Evolutionary conservation across 768 basidiomycete genomes (phyloP).

Genomic region (Pleurotus salmoneostramineus): DNA sequence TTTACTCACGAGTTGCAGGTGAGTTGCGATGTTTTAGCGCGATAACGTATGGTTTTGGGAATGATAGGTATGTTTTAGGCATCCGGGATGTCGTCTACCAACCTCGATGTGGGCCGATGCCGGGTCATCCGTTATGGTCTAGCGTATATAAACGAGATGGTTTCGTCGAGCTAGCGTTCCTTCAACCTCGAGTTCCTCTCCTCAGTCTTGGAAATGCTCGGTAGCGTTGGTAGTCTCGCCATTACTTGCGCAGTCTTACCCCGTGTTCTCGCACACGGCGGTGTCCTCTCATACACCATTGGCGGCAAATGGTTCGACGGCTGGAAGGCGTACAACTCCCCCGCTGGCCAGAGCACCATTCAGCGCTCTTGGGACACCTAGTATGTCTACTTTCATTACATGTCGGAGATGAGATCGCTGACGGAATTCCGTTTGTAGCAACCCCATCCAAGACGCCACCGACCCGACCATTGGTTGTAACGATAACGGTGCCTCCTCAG

Average conservation of each 20-base stretch:
- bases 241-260: constrained; percentile 23
- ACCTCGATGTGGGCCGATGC: neutral
- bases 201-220: neutral
- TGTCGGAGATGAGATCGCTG: neutral
- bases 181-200: neutral
- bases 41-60: neutral
- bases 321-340: constrained; percentile 31
- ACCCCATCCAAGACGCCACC: neutral
- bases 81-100: neutral
- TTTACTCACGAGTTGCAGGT: neutral
- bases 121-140: neutral
- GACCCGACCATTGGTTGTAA: constrained; percentile 26
- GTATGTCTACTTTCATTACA: constrained; percentile 18
- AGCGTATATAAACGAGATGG: no score
- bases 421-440: neutral
- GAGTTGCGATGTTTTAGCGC: neutral
- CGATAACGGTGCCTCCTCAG: constrained; percentile 28
- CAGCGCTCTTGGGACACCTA: constrained; percentile 40
- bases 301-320: constrained; percentile 28
- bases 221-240: constrained; percentile 8
- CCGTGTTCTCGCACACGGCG: constrained; percentile 37
- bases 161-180: neutral
- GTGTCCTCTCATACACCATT: constrained; percentile 36
- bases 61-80: neutral
- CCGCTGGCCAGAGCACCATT: constrained; percentile 35